Base-by-base conservation (phyloP, 139 green algal species). In the Chlamydomonas sphaeroides region DNA sequence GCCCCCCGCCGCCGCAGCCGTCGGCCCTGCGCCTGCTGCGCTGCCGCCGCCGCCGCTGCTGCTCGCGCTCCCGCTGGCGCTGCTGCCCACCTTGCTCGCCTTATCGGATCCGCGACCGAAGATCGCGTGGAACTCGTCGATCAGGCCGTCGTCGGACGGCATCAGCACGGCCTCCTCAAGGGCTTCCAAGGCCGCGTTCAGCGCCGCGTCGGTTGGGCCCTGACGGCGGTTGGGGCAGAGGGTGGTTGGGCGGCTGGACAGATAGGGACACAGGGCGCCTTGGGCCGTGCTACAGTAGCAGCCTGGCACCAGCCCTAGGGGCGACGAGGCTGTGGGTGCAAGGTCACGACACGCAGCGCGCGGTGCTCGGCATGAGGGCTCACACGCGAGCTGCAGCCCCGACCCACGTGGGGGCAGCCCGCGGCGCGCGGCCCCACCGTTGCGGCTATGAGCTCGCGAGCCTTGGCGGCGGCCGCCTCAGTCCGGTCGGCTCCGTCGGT, bases 161-260 rank as follows among this genome's bases (percentile, higher is more conserved):
- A n/a, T n/a, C n/a, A n/a, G n/a, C n/a, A n/a, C 45, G 15, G 0
- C 49, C 70, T 8, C 59, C 59, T 62, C 75, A 18, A 82, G 6
- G 1, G 75, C 75, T 7, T 32, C 32, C 30, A 82, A 32, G 17
- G 62, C 62, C 42, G n/a, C 75, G 42, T 65, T 42, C 32, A 82
- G n/a, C 5, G 75, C 61, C 0, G n/a, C 75, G 42, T 82, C 62
- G 4, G 75, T 82, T 23, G 75, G 75, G 42, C 75, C 75, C 75
- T 82, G 61, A 30, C 30, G 33, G 32, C 26, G 28, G 26, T 35
- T 35, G 57, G 57, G 26, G 57, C 6, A 28, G 28, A 18, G 57
- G 26, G 57, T 51, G 51, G 51, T 61, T 30, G 21, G 53, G 21
- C 53, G 23, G n/a, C n/a, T n/a, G n/a, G n/a, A n/a, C n/a, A n/a